A percentile compares a stretch with the other conserved stretches of the same genome.
Evolutionary conservation across 2,329 filamentous ascomycete genomes (phyloP).

Genomic region (Clonostachys solani): DNA sequence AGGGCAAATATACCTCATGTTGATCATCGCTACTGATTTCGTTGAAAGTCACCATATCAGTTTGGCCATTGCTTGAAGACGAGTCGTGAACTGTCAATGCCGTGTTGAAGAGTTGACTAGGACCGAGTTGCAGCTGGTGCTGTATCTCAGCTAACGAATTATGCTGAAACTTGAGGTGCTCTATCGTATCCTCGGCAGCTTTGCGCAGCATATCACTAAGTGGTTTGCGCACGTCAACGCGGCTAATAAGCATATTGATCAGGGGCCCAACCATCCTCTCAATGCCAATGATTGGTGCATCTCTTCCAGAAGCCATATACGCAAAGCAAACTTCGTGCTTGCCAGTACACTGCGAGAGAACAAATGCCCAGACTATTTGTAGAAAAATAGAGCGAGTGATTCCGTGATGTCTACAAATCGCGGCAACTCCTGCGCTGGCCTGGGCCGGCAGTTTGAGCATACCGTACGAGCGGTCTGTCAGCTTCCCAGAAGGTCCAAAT

Average conservation of each 20-base stretch:
- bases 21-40: constrained; percentile 10
- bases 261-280: constrained; percentile 44
- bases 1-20: too few relatives aligned
- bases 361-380: constrained; percentile 46
- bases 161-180: constrained; percentile 40
- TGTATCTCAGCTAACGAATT: constrained; percentile 44
- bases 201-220: constrained; percentile 29
- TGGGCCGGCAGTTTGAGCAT: too few relatives aligned
- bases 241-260: constrained; percentile 51
- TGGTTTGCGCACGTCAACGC: constrained; percentile 19
- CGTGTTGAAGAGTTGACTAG: constrained; percentile 20
- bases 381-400: constrained; percentile 45
- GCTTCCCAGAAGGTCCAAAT: neutral
- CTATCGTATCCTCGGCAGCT: constrained; percentile 38
- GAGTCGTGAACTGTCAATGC: constrained; percentile 21
- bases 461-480: too few relatives aligned
- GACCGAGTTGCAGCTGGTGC: constrained; percentile 15
- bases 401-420: constrained; percentile 8
- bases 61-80: neutral
- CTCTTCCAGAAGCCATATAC: constrained; percentile 48
- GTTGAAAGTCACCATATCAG: constrained; percentile 5
- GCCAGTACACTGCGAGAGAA: constrained; percentile 41
- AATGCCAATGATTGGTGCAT: constrained; percentile 41
- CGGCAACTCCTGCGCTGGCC: neutral
- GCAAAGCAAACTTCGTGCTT: constrained; percentile 46